Evolutionary conservation across 1,139 yeast genomes (phyloP).

Genomic region (Suzukiozyma palmioleophila): DNA sequence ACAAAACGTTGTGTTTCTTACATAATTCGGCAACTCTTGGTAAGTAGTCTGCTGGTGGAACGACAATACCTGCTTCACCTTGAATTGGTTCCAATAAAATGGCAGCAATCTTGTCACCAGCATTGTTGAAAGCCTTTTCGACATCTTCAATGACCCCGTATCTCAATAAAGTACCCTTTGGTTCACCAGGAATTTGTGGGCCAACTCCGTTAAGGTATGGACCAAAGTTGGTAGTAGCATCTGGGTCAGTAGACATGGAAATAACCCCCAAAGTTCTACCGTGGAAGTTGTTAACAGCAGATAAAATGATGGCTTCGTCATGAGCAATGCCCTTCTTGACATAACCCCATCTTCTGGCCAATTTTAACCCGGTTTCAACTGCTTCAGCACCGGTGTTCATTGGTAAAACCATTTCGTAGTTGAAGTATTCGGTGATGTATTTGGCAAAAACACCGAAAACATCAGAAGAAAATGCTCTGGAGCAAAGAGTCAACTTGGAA

Average conservation of each 20-base stretch:
- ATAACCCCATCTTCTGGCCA: slow-evolving; percentile 98
- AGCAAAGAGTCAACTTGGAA: slow-evolving; percentile 72
- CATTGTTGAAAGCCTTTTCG: slow-evolving; percentile 73
- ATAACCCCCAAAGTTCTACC: slow-evolving; percentile 95
- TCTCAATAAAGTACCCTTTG: slow-evolving; percentile 52
- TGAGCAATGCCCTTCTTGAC: slow-evolving; percentile 77
- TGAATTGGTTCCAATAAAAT: slow-evolving; percentile 92
- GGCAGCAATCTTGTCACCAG: slow-evolving; percentile 91
- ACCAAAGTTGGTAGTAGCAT: slow-evolving; percentile 84
- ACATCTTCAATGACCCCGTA: slow-evolving; percentile 84
- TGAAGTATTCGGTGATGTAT: slow-evolving; percentile 82
- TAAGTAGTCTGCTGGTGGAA: slow-evolving; percentile 82
- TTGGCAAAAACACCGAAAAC: slow-evolving; percentile 85
- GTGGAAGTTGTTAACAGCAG: slow-evolving; percentile 89
- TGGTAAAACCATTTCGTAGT: slow-evolving; percentile 90
- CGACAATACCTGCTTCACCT: slow-evolving; percentile 98
- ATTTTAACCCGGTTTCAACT: slow-evolving; percentile 89
- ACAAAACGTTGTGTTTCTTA: slow-evolving; percentile 75
- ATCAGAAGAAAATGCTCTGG: slow-evolving; percentile 91
- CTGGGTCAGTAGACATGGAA: slow-evolving; percentile 95
- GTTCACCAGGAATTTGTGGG: slow-evolving; percentile 67
- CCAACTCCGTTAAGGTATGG: slow-evolving; percentile 86
- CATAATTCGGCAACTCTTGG: slow-evolving; percentile 70
- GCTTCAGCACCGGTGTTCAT: slow-evolving; percentile 99
- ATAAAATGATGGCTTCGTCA: slow-evolving; percentile 80